These are phyloP conservation scores for Sporothrix globosa DNA, from an alignment of 2,329 filamentous ascomycete species.

Conservation along the genomic window DNA sequence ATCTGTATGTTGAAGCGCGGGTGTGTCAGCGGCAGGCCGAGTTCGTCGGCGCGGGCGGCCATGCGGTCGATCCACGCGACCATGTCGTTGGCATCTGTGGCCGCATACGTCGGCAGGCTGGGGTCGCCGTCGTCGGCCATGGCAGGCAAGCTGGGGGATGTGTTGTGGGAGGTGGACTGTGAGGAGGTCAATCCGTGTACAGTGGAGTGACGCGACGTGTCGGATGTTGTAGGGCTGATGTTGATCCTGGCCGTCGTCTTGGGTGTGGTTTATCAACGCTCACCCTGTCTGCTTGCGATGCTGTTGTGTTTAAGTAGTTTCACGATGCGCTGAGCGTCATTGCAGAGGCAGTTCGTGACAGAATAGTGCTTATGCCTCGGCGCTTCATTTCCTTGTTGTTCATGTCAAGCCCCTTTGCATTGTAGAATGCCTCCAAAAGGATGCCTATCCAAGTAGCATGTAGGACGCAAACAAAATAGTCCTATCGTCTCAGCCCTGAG, in stretches of 20 bases:
- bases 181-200: no score
- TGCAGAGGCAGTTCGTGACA: background rate
- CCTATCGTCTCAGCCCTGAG: background rate
- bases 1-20: conserved; percentile 21
- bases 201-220: no score
- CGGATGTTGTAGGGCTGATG: no score
- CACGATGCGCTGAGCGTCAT: background rate
- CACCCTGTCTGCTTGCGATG: background rate
- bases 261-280: background rate
- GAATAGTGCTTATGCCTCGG: background rate
- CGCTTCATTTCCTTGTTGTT: background rate
- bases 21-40: conserved; percentile 37
- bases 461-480: background rate
- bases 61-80: conserved; percentile 28
- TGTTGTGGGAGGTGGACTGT: background rate
- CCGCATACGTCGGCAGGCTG: conserved; percentile 35
- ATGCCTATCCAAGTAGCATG: background rate
- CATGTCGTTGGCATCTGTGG: conserved; percentile 30
- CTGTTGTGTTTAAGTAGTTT: background rate
- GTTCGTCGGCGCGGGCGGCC: conserved; percentile 30
- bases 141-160: background rate
- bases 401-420: no score
- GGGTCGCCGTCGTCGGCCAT: conserved; percentile 16
- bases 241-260: no score
- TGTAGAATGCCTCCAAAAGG: background rate